Conservation (phyloP, 164 flowering plant species). For the Brasenia schreberi region DNA sequence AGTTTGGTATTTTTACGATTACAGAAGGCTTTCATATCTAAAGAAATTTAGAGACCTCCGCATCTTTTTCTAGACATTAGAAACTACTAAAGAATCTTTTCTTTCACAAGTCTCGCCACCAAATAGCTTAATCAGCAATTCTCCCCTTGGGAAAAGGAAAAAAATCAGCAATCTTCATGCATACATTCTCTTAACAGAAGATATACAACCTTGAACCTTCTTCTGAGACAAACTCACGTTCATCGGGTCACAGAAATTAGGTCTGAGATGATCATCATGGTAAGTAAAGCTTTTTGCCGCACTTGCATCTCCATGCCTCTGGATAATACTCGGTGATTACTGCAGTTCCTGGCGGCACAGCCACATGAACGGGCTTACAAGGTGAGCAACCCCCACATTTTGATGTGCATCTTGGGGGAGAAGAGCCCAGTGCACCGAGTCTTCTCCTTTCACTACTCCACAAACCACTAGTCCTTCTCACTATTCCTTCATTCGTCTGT, state of each 20-base stretch:
- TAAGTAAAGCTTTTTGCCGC: constrained; percentile 61
- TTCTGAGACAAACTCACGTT: neutral
- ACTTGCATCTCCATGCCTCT: constrained; percentile 78
- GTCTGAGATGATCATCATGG: constrained; percentile 17
- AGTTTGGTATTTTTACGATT: no score
- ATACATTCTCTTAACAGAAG: no score
- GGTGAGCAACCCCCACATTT: constrained; percentile 66
- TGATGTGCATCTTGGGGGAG: constrained; percentile 46
- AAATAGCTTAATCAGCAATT: neutral
- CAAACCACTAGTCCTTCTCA: neutral
- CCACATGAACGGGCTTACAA: constrained; percentile 61
- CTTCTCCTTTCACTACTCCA: constrained; percentile 19
- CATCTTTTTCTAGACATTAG: neutral
- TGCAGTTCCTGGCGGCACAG: constrained; percentile 63
- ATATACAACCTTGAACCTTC: no score
- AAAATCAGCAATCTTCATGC: neutral
- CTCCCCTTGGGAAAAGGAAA: neutral
- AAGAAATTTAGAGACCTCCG: neutral
- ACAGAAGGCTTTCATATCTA: neutral
- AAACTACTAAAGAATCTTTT: neutral
- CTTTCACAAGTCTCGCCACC: neutral
- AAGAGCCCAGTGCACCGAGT: constrained; percentile 45
- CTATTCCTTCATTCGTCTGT: neutral
- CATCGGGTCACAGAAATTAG: neutral
- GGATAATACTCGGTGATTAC: constrained; percentile 68